A percentile compares a stretch with the other conserved stretches of the same genome.
Evolutionary conservation across 306 rosid species (phyloP).

Genomic region (Citrullus colocynthis): DNA sequence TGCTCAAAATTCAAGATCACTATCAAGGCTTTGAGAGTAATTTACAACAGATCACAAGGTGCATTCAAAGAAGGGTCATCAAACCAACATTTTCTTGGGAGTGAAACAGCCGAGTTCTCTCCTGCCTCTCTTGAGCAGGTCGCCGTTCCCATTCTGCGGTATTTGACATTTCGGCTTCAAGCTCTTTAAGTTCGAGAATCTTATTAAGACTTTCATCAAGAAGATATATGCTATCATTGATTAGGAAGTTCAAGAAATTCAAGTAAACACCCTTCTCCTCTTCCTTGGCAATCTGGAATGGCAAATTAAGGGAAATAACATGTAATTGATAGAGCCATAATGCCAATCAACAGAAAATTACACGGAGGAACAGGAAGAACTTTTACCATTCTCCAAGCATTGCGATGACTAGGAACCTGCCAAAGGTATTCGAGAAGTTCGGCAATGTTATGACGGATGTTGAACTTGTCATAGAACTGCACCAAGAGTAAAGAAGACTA

Average conservation of each 20-base stretch:
- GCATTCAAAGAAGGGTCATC: background rate
- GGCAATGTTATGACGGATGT: slow-evolving; percentile 94
- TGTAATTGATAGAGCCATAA: background rate
- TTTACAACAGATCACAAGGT: background rate
- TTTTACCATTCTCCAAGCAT: slow-evolving; percentile 90
- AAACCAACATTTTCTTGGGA: slow-evolving; percentile 89
- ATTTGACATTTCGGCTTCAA: slow-evolving; percentile 98
- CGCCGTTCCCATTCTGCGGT: slow-evolving; percentile 83
- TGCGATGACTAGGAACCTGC: slow-evolving; percentile 98
- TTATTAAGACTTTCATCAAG: slow-evolving; percentile 95
- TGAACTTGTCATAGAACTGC: slow-evolving; percentile 97
- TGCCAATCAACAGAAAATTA: background rate
- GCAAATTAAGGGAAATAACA: slow-evolving; percentile 4
- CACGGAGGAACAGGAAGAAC: background rate
- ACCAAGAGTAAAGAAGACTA: slow-evolving; percentile 17
- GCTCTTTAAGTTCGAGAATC: slow-evolving; percentile 91
- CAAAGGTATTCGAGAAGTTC: slow-evolving; percentile 97
- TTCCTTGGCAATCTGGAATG: slow-evolving; percentile 87
- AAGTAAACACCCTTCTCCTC: slow-evolving; percentile 97
- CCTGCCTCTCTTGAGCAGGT: slow-evolving; percentile 94
- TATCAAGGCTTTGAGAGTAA: background rate
- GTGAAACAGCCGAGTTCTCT: slow-evolving; percentile 87
- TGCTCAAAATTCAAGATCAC: slow-evolving; percentile 8
- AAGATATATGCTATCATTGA: slow-evolving; percentile 95
- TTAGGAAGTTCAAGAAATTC: slow-evolving; percentile 89